Percentiles rank a stretch among this genome's conserved stretches.
Evolutionary conservation across 331 rosid genomes (phyloP).

Genomic region (Stylosanthes scabra): DNA sequence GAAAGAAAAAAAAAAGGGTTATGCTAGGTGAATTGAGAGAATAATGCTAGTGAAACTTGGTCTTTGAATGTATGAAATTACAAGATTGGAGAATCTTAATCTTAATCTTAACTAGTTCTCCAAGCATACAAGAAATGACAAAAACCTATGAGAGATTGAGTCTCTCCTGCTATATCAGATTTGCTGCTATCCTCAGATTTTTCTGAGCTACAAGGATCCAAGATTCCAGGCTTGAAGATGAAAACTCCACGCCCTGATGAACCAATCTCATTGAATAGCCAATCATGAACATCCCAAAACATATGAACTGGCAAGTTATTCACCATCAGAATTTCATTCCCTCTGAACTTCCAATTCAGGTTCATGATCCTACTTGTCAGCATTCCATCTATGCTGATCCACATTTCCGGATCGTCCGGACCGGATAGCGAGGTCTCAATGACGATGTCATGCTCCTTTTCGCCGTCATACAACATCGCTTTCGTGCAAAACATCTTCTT

Average conservation of each 20-base stretch:
- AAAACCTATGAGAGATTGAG: slow-evolving; percentile 48
- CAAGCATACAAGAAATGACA: slow-evolving; percentile 84
- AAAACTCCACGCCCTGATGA: slow-evolving; percentile 66
- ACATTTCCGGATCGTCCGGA: slow-evolving; percentile 87
- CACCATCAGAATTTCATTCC: slow-evolving; percentile 75
- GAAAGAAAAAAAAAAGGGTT: background rate
- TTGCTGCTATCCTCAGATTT: too few relatives aligned
- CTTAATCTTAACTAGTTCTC: slow-evolving; percentile 56
- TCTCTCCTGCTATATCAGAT: too few relatives aligned
- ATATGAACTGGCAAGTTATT: slow-evolving; percentile 71
- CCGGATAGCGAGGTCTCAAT: slow-evolving; percentile 77
- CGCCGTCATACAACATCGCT: slow-evolving; percentile 70
- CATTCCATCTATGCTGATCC: slow-evolving; percentile 88
- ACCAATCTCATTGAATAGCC: slow-evolving; percentile 71
- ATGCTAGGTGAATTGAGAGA: background rate
- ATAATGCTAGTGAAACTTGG: slow-evolving; percentile 3
- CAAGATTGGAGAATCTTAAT: slow-evolving; percentile 3
- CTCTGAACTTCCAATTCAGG: slow-evolving; percentile 92
- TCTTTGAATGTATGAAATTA: background rate
- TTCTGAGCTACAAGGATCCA: too few relatives aligned
- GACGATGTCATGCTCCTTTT: slow-evolving; percentile 67
- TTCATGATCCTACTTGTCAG: slow-evolving; percentile 75
- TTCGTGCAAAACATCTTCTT: slow-evolving; percentile 75
- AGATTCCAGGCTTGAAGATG: too few relatives aligned
- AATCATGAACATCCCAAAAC: slow-evolving; percentile 94